phyloP scores from a whole-genome alignment of 371 early-diverging fungal genomes.

The Mucor saturninus region DNA sequence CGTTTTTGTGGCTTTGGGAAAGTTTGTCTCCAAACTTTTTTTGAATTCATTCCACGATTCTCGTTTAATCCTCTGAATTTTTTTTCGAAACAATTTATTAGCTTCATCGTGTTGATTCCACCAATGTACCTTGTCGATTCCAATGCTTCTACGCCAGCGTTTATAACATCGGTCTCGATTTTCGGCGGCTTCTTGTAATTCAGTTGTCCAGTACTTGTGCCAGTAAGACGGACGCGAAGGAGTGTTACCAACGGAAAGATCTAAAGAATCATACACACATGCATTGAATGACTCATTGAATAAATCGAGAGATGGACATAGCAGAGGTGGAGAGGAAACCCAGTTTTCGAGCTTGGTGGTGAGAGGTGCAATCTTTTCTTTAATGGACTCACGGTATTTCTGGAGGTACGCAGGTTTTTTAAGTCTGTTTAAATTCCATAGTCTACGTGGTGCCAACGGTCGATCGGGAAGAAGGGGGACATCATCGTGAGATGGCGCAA shows the following conservation, averaged over 20 bases:
- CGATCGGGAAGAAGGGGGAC: too few species aligned
- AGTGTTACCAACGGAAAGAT: background rate
- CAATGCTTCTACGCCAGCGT: background rate
- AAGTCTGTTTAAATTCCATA: too few species aligned
- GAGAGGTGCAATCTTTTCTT: too few species aligned
- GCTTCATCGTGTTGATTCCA: too few species aligned
- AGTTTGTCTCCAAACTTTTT: too few species aligned
- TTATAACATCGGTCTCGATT: background rate
- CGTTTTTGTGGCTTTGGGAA: background rate
- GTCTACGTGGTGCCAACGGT: too few species aligned
- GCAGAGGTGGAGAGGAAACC: background rate
- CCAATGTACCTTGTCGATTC: too few species aligned
- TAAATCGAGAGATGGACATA: background rate
- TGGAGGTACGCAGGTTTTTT: too few species aligned
- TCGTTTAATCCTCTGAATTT: background rate
- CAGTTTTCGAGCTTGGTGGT: too few species aligned
- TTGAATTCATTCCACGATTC: too few species aligned
- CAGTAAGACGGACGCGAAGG: background rate
- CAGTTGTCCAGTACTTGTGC: background rate
- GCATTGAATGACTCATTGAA: background rate
- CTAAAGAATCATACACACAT: background rate
- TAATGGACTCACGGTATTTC: too few species aligned
- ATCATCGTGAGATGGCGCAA: background rate
- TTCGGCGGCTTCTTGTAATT: background rate
- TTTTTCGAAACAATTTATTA: too few species aligned